Base-by-base conservation (phyloP, 1,284 basidiomycete species). In the Microbotryum intermedium region DNA sequence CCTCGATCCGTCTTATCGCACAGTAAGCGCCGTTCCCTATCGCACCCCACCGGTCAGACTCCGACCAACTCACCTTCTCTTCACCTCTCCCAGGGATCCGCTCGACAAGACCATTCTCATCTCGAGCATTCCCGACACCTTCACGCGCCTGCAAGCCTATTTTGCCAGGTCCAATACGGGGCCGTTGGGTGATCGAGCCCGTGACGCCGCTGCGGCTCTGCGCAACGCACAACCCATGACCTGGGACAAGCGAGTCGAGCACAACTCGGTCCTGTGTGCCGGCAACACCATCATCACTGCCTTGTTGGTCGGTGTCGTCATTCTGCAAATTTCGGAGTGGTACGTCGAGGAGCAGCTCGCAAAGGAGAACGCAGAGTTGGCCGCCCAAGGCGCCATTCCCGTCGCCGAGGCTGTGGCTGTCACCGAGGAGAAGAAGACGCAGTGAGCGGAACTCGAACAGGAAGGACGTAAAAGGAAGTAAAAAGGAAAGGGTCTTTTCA, bases 321-420 rank as follows among this genome's bases (percentile, higher is more conserved):
- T 66, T 13, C 58, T 68, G 42, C 60, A 67, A 60, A 48, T 66
- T 4, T 55, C 57, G 4, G 67, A 68, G 42, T 66, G 67, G 64
- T 68, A 66, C 48, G 26, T 66, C 46, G 64, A 68, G 46, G 64
- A 68, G 42, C 50, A 51, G 5, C 20, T 66, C 39, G 44, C 54
- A 23, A 59, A 57, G 42, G 64, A 66, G 30, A 47, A 44, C n/a
- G 51, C 52, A 49, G 44, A 43, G 9, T 53, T 58, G 42, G 53
- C 51, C 7, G 50, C 39, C 49, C 58, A 57, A 42, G 21, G 43
- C 51, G 2, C 46, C 60, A 4, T 45, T 8, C 47, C 55, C 21
- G n/a, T 48, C 16, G 25, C 39, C 47, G 42, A 46, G 8, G 44
- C 34, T 20, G 44, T 30, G n/a, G 56, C 53, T 25, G 58, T 63